Evolutionary conservation across 2,329 filamentous ascomycete species (phyloP), one percentile per base, ranked within the genome.

Genomic region (Thielaviopsis musarum): DNA sequence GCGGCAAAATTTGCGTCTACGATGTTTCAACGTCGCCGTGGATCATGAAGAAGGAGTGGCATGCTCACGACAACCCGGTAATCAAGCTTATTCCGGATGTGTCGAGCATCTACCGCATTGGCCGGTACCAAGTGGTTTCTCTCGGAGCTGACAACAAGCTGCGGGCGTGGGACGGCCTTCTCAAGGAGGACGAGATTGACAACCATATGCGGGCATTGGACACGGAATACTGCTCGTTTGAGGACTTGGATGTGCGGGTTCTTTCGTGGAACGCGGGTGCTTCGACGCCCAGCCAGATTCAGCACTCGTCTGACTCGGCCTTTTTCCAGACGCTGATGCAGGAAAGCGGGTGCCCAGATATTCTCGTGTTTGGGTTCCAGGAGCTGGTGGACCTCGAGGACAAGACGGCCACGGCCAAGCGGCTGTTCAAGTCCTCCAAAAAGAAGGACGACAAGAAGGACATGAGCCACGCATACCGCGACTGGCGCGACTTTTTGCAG

Each of bases 251-350:
- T 55, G 84, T 87, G 13, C 75, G 89, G 45, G 81, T 95, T 26
- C 79, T 97, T 75, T 96, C 91, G 0, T 98, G 93, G 93, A 98
- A 98, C 69, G 91, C 91, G 1, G 93, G 93, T 1, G 93, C 93
- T n/a, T 85, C 86, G 17, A 95, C 93, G n/a, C 93, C 93, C 0
- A 84, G 83, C 61, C 87, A 84, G 66, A 74, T 97, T 38, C 80
- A 87, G 59, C 82, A 87, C 63, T 81, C 82, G 1, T 78, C 81
- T 30, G 88, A 95, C 66, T 80, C 81, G 12, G 77, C 78, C 52
- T 97, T 97, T 69, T 87, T 97, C 67, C 82, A 83, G 64, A 82
- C 91, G 60, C 78, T 95, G 17, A 75, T 98, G 26, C 80, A 84
- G 64, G 81, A 80, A n/a, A 84, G 86, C 63, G 80, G 85, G 48